Evolutionary conservation across 2,329 filamentous ascomycete species (phyloP), one percentile per base, ranked within the genome.

Genomic region (Monilinia polystroma): DNA sequence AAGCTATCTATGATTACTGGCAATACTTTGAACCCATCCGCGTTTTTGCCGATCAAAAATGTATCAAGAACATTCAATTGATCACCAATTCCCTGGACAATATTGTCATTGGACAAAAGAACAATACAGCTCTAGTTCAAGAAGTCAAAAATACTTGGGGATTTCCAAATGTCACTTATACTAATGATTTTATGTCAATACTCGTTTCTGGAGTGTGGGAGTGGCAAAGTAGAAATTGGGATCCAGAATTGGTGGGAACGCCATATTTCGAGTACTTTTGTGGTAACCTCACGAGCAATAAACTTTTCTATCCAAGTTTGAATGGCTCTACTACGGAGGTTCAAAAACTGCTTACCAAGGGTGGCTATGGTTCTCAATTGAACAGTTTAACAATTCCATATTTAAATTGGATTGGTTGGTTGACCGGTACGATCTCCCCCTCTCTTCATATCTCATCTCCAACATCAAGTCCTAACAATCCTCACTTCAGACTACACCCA

Each of bases 1-100:
- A 86, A 68, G 91, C 91, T 4, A 90, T 95, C 66, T 87, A 86
- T 70, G 90, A 95, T 72, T 94, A 88, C 77, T 94, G 90, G 72
- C 77, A 84, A 70, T 88, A 88, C 73, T 87, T 81, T 72, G 84
- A 86, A 73, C 83, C 86, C 0, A 81, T 87, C 66, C 80, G 84
- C 16, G 75, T 82, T 23, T 84, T 83, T 67, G 86, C 79, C 2
- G 85, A 86, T 14, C 79, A 82, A 0, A 83, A 85, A 43, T 95
- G 92, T 74, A 83, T 93, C 47, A 78, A 80, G 1, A 83, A 83
- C 1, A 88, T 87, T 0, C 87, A 90, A 74, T 87, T 85, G 43
- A 76, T 88, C 53, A 83, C 81, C 29, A 79, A 86, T 67, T 79
- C 87, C 14, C 75, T 88, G 5, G 87, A 90, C 72, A 84, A 81